A percentile compares a stretch with the other conserved stretches of the same genome.
phyloP scores from a whole-genome alignment of 495 filamentous ascomycete species.

The Penicillium manginii region DNA sequence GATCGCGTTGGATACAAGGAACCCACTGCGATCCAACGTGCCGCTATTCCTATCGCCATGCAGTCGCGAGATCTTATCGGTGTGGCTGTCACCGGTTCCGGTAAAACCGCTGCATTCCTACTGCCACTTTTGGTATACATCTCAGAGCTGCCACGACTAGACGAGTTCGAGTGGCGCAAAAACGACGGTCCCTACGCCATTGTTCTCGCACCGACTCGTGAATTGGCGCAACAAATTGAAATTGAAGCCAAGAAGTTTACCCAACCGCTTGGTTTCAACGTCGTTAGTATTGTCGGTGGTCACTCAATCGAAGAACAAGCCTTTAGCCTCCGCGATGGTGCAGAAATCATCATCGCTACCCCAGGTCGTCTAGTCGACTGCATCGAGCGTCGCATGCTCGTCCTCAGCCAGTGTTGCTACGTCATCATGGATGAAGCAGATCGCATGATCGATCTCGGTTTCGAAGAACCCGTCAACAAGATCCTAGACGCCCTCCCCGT shows the following conservation, averaged over 20 bases:
- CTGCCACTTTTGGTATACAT: slow-evolving; percentile 97
- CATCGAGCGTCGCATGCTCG: slow-evolving; percentile 89
- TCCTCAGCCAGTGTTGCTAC: slow-evolving; percentile 95
- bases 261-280: slow-evolving; percentile 86
- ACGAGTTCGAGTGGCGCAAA: slow-evolving; percentile 76
- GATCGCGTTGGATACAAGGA: slow-evolving; percentile 89
- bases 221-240: slow-evolving; percentile 98
- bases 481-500: slow-evolving; percentile 98
- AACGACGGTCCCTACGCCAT: slow-evolving; percentile 97
- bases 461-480: slow-evolving; percentile 97
- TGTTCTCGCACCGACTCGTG: slow-evolving; percentile 95
- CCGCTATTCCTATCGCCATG: slow-evolving; percentile 92
- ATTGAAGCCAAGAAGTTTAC: slow-evolving; percentile 94
- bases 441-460: slow-evolving; percentile 98
- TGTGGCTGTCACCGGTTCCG: slow-evolving; percentile 97
- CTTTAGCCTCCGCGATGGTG: slow-evolving; percentile 89
- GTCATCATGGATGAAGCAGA: slow-evolving; percentile 99
- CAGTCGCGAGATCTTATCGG: slow-evolving; percentile 94
- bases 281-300: slow-evolving; percentile 96
- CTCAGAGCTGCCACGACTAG: slow-evolving; percentile 81
- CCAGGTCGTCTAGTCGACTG: slow-evolving; percentile 97
- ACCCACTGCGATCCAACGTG: slow-evolving; percentile 89
- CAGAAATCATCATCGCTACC: slow-evolving; percentile 98
- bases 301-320: slow-evolving; percentile 95
- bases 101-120: slow-evolving; percentile 96